These are phyloP conservation scores for Penicillium sp. DNA, from an alignment of 2,329 filamentous ascomycete species.

Conservation along the genomic window DNA sequence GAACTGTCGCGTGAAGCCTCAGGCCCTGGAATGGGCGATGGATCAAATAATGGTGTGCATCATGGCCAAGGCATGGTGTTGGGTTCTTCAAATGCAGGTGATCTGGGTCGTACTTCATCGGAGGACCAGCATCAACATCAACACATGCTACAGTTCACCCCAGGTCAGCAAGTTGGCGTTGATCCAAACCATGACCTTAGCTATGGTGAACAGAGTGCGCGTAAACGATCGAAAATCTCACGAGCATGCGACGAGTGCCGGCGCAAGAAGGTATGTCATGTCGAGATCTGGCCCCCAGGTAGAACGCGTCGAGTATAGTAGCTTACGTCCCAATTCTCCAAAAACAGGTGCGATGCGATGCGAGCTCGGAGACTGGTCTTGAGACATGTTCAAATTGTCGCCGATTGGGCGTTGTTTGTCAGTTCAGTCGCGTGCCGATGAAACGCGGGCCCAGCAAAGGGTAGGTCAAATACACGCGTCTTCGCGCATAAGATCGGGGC, in stretches of 20 bases:
- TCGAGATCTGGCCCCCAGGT: conserved; percentile 9
- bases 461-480: conserved; percentile 41
- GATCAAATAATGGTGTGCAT: conserved; percentile 40
- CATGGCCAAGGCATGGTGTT: conserved; percentile 43
- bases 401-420: conserved; percentile 71
- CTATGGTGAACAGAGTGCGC: conserved; percentile 62
- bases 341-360: conserved; percentile 74
- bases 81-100: conserved; percentile 38
- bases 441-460: conserved; percentile 89
- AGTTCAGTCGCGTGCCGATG: conserved; percentile 84
- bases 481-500: not conserved
- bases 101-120: conserved; percentile 39
- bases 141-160: conserved; percentile 44
- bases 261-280: conserved; percentile 66
- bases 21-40: conserved; percentile 44
- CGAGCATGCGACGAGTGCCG: conserved; percentile 87
- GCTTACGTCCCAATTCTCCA: conserved; percentile 18
- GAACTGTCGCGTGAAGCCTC: conserved; percentile 50
- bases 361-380: conserved; percentile 69
- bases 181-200: conserved; percentile 49
- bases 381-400: conserved; percentile 79
- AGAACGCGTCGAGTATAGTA: conserved; percentile 15
- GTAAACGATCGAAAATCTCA: conserved; percentile 82
- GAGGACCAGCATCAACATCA: conserved; percentile 42
- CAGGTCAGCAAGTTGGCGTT: conserved; percentile 45